Base-by-base conservation (phyloP, 1,284 basidiomycete species). In the Abortiporus biennis region DNA sequence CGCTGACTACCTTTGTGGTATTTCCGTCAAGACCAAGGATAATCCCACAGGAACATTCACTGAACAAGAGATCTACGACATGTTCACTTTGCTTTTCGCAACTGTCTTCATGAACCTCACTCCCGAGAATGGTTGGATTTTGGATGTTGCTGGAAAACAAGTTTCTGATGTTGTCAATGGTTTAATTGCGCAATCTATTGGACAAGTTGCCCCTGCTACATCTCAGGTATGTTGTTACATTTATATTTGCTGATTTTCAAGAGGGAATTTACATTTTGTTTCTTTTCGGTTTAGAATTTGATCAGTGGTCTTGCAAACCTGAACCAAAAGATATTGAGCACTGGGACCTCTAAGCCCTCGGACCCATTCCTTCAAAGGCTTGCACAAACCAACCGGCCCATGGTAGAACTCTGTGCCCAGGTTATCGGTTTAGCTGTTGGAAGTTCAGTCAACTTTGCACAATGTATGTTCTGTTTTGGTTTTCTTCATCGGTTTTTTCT, bases 101-200 rank as follows among this genome's bases (percentile, higher is more conserved):
- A 86, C 82, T 55, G 60, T 79, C 12, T 84, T 78, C 58, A 54
- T 78, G 38, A 78, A 84, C 54, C 64, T 67, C 23, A 66, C 78
- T 29, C 69, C 71, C 2, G 66, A 62, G 23, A 52, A 72, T 44
- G 80, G 84, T 44, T 88, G 80, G 78, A 64, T 64, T 31, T 57
- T 85, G 32, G 69, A 73, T 24, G 67, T 74, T 44, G 64, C 65
- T 15, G 68, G 78, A 2, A 51, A 55, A 5, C 51, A 64, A 38
- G 63, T 70, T n/a, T 68, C 67, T 25, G 48, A 66, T 2, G 50
- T 71, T 20, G 57, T 84, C 32, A 58, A 65, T 19, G 43, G 59
- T 4, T 54, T 64, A 39, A 59, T 78, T 23, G 61, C 66, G 47
- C 63, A 59, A 21, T 69, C 73, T 47, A 49, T 80, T 8, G 49